Evolutionary conservation across 768 basidiomycete genomes (phyloP).

Genomic region (Suillus lakei): DNA sequence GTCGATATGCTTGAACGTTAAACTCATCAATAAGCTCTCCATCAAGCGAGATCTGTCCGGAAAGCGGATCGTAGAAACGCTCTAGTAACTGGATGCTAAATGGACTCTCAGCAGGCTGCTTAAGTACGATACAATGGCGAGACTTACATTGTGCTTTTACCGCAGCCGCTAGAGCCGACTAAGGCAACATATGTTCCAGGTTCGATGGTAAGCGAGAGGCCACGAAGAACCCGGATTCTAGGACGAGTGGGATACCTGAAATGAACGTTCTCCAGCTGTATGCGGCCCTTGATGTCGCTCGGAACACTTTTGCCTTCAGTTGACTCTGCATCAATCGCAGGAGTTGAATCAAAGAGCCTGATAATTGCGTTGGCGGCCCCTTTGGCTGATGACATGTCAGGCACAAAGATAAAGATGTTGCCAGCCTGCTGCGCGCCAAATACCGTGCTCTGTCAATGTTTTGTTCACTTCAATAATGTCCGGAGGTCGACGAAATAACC

Average conservation of each 20-base stretch:
- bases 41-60: conserved; percentile 75
- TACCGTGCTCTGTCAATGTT: conserved; percentile 57
- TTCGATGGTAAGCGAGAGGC: conserved; percentile 69
- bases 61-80: conserved; percentile 84
- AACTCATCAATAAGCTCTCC: conserved; percentile 74
- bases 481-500: conserved; percentile 18
- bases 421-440: conserved; percentile 89
- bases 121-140: not conserved
- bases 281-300: conserved; percentile 57
- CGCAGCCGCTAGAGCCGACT: conserved; percentile 81
- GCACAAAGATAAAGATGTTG: conserved; percentile 82
- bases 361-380: conserved; percentile 77
- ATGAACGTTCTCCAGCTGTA: conserved; percentile 78
- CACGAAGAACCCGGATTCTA: conserved; percentile 80
- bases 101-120: conserved; percentile 7
- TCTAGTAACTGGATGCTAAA: conserved; percentile 78
- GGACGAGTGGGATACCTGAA: conserved; percentile 93
- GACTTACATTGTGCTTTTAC: conserved; percentile 79
- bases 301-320: conserved; percentile 60
- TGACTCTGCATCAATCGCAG: conserved; percentile 83
- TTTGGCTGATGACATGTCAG: conserved; percentile 86
- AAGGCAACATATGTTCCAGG: conserved; percentile 83
- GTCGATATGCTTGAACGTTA: conserved; percentile 86
- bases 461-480: not conserved
- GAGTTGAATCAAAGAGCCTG: conserved; percentile 70